Evolutionary conservation across 78 protist genomes (phyloP).

Genomic region (Capsaspora owczarzaki): DNA sequence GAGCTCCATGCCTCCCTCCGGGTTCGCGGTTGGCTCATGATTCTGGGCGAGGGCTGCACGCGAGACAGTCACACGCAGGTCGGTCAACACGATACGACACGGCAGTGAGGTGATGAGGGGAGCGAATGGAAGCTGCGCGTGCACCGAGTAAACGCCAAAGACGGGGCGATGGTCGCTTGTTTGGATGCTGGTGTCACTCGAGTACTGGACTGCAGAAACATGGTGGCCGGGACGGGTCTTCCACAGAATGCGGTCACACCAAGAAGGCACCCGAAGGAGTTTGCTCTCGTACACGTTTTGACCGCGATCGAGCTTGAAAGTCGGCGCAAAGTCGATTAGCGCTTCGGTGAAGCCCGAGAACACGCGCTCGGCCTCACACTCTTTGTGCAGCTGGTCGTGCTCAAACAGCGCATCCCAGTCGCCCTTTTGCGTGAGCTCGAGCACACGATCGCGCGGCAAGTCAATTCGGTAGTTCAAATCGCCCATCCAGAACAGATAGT

Average conservation of each 20-base stretch:
- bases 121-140: no score
- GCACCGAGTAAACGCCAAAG: no score
- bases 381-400: not conserved
- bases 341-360: not conserved
- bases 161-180: not conserved
- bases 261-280: not conserved
- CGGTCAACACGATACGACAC: no score
- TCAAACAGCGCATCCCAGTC: not conserved
- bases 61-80: no score
- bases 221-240: not conserved
- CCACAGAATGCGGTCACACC: constrained; percentile 3
- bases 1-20: no score
- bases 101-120: no score
- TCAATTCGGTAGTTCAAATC: constrained; percentile 70
- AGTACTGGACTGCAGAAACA: not conserved
- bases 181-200: not conserved
- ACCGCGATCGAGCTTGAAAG: not conserved
- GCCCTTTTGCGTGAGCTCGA: not conserved
- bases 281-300: not conserved
- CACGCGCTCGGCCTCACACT: not conserved
- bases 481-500: constrained; percentile 65
- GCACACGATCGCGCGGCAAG: not conserved
- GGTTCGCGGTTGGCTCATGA: no score
- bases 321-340: not conserved
- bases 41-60: no score